Percentiles rank a stretch among this genome's conserved stretches.
Evolutionary conservation across 345 rosid genomes (phyloP).

Genomic region (Cardamine occulta): DNA sequence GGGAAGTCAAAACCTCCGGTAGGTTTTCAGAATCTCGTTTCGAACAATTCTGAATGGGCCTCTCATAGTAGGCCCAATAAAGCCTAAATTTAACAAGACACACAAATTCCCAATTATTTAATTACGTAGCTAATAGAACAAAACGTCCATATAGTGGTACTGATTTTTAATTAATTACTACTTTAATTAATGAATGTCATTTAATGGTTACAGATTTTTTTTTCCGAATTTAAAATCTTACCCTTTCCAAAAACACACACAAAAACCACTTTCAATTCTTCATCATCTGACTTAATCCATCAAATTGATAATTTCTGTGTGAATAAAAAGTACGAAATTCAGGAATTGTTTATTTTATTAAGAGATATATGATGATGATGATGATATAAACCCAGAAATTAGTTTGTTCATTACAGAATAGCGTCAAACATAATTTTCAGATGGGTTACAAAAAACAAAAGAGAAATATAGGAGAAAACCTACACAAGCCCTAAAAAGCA

Average conservation of each 20-base stretch:
- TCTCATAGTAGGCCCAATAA: background rate
- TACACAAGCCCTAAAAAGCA: conserved; percentile 12
- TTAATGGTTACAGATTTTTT: background rate
- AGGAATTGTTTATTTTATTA: background rate
- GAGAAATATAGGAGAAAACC: conserved; percentile 15
- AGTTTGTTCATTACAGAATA: conserved; percentile 17
- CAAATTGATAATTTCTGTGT: no score
- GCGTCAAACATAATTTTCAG: background rate
- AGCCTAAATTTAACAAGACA: background rate
- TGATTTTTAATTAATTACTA: background rate
- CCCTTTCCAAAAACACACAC: background rate
- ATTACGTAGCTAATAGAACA: background rate
- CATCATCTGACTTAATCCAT: background rate
- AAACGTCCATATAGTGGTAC: no score
- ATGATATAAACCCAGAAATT: conserved; percentile 7
- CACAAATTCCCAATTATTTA: background rate
- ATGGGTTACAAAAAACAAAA: background rate
- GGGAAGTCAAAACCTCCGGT: background rate
- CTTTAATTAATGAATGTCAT: background rate
- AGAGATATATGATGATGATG: background rate
- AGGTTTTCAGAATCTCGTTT: conserved; percentile 1
- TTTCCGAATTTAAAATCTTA: background rate
- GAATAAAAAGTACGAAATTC: background rate
- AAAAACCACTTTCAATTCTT: background rate
- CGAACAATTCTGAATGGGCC: background rate